Percentiles rank a stretch among this genome's conserved stretches.
phyloP scores from a whole-genome alignment of 2,329 filamentous ascomycete species.

The Nemania sp. region DNA sequence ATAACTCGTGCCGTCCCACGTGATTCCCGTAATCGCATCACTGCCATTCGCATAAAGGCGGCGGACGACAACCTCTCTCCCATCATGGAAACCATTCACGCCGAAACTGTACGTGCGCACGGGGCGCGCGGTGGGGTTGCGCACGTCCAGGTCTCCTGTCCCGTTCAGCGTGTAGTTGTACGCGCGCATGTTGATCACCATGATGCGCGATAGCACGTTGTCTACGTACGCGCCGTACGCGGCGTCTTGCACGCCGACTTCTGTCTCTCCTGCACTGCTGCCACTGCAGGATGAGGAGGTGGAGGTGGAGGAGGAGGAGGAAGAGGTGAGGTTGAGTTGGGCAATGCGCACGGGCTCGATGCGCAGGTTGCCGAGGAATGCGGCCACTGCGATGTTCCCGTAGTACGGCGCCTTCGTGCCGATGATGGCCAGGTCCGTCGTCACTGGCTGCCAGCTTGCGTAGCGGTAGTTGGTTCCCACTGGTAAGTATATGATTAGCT shows the following conservation, averaged over 20 bases:
- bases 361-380: conserved; percentile 52
- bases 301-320: neutral
- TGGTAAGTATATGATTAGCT: neutral
- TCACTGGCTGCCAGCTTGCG: conserved; percentile 61
- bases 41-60: conserved; percentile 63
- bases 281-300: no score
- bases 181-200: conserved; percentile 60
- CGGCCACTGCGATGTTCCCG: conserved; percentile 61
- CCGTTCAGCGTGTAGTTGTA: conserved; percentile 62
- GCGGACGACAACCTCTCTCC: conserved; percentile 43
- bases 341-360: conserved; percentile 47
- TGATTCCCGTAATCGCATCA: conserved; percentile 64
- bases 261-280: neutral
- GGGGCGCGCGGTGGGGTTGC: conserved; percentile 38
- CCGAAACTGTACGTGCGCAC: conserved; percentile 47
- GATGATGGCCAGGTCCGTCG: conserved; percentile 50
- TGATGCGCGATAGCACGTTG: conserved; percentile 49
- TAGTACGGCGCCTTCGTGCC: conserved; percentile 69
- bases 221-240: conserved; percentile 60
- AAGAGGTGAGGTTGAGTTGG: conserved; percentile 44
- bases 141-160: conserved; percentile 34
- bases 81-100: conserved; percentile 32
- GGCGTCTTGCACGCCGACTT: conserved; percentile 47
- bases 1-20: conserved; percentile 64
- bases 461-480: conserved; percentile 66